Conservation (phyloP, 2,329 filamentous ascomycete species). For the Coleophoma crateriformis region DNA sequence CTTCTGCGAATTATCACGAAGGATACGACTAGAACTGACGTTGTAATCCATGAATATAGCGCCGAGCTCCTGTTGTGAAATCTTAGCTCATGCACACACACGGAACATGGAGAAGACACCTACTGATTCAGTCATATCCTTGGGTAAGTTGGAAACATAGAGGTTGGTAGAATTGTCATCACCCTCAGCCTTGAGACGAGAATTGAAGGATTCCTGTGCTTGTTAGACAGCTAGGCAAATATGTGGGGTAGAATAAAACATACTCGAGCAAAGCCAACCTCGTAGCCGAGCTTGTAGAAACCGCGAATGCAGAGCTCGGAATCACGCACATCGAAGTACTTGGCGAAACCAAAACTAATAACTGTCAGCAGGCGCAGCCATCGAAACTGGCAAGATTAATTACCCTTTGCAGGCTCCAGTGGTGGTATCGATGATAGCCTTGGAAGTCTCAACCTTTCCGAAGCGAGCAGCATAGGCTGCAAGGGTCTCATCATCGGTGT, state of each 20-base stretch:
- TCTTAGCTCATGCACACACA: constrained; percentile 11
- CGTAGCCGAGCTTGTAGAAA: constrained; percentile 90
- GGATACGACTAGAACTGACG: constrained; percentile 90
- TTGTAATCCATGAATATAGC: constrained; percentile 74
- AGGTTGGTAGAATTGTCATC: constrained; percentile 89
- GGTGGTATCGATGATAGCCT: constrained; percentile 94
- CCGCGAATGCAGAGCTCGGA: constrained; percentile 95
- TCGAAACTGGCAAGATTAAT: constrained; percentile 19
- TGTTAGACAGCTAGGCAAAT: constrained; percentile 9
- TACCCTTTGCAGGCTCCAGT: constrained; percentile 96
- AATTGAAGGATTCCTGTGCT: constrained; percentile 88
- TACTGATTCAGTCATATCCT: constrained; percentile 85
- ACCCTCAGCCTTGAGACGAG: constrained; percentile 91
- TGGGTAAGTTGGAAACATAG: constrained; percentile 95
- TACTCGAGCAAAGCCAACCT: constrained; percentile 94
- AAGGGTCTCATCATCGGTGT: constrained; percentile 88
- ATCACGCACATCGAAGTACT: constrained; percentile 80
- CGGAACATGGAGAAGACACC: constrained; percentile 26
- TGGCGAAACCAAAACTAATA: constrained; percentile 89
- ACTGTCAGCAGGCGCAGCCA: not conserved
- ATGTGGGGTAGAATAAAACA: constrained; percentile 22
- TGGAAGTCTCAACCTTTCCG: constrained; percentile 91
- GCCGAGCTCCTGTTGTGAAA: constrained; percentile 56
- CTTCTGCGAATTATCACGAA: constrained; percentile 84
- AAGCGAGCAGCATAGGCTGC: constrained; percentile 80